Base-by-base conservation (phyloP, 192 early-diverging fungal species). In the Mortierella claussenii region DNA sequence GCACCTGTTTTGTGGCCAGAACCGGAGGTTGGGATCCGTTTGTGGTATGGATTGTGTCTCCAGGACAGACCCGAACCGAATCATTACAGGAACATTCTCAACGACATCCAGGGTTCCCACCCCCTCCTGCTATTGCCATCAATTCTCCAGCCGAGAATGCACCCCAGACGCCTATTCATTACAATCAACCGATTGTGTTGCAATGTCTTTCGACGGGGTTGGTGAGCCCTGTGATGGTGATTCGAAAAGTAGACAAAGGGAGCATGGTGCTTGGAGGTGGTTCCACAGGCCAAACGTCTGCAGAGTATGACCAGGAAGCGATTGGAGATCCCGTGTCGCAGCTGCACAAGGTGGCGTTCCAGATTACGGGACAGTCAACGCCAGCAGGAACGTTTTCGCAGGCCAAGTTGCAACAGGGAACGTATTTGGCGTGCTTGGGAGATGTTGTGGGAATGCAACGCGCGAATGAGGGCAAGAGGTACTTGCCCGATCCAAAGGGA, bases 331-430 rank as follows among this genome's bases (percentile, higher is more conserved):
- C 94, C 2, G 89, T 97, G 2, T 93, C 92, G 18, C 94, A 94
- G 71, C 74, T 97, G 51, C 94, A 97, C 82, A 97, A 97, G 84
- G 87, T 97, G 17, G 94, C 94, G 1, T 89, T 97, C 70, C 91
- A 95, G 74, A 86, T 95, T 52, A 85, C 83, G 3, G 86, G 87
- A 15, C 78, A 89, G 40, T 59, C 86, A 1, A 43, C 75, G 13
- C 53, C 75, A 1, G 64, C 65, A 10, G 34, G 63, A 0, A 60
- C 74, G 3, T 56, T 76, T 26, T 58, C 66, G 21, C 49, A 60
- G 24, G 28, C 54, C 11, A 81, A 71, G 61, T 65, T 84, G 21
- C 81, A 80, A 20, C 79, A 80, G n/a, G 82, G 82, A n/a, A 84
- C 83, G 17, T 93, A 92, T 42, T 59, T 92, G 28, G 89, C 92